Base-by-base conservation (phyloP, 2,329 filamentous ascomycete genomes). In the Aphanocladium album region DNA sequence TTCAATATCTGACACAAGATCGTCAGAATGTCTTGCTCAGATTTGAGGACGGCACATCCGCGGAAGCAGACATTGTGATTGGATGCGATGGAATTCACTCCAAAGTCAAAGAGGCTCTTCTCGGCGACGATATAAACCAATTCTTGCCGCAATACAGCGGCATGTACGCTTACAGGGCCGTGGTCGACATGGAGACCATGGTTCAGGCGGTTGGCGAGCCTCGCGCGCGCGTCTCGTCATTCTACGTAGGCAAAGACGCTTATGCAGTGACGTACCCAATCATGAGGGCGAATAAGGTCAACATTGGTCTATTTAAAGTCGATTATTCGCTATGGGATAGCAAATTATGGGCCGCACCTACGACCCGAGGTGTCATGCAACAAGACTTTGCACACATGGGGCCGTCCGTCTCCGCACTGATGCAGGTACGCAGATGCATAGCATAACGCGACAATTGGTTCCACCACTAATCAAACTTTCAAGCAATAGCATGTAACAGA, bases 301-400 rank as follows among this genome's bases (percentile, higher is more conserved):
- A 62, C 21, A 33, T 60, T 16, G 62, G 60, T 12, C 39, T 63
- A 11, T 60, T 60, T 37, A 60, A 11, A 14, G 25, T 54, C 21
- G 53, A 60, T 14, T 33, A 7, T 12, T 64, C 61, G 61, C 25
- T 50, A 16, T 39, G 51, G 37, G 41, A 12, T 5, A 11, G 12
- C 3, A 17, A 39, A 3, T 12, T 17, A 17, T 39, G 35, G 35
- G 35, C 12, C 35, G 35, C 35, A 11, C 35, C 35, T 37, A 54
- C 53, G 8, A 58, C 37, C 9, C 41, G 50, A 21, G 57, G 59
- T 1, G 61, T 52, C 8, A 55, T 64, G 33, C 41, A 61, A 41
- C 37, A 51, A 19, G 61, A 62, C n/a, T 53, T 64, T n/a, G 53
- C 50, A 54, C 43, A 65, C 58, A 51, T 68, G 67, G 67, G 67